Evolutionary conservation across 108 stramenopile genomes (phyloP).

Genomic region (Tribonema minus): DNA sequence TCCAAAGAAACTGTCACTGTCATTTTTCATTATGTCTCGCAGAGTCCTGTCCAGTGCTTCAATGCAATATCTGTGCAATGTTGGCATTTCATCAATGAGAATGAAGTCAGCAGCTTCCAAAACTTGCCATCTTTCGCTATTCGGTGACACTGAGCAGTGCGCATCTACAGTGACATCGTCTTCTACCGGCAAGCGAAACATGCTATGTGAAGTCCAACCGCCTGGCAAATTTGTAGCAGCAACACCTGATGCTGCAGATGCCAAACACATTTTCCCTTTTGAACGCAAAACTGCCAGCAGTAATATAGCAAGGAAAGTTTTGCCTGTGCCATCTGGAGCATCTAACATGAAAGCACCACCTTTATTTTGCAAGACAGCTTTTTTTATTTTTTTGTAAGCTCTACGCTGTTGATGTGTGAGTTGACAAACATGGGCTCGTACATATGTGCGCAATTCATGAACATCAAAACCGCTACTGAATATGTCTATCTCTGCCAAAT

Average conservation of each 20-base stretch:
- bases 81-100: background rate
- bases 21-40: background rate
- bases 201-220: background rate
- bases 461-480: background rate
- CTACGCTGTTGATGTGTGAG: background rate
- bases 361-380: background rate
- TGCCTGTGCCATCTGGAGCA: background rate
- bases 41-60: background rate
- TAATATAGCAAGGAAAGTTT: background rate
- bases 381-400: background rate
- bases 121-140: background rate
- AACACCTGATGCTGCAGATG: background rate
- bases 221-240: background rate
- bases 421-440: background rate
- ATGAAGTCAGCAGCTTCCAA: constrained; percentile 4
- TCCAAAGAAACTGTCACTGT: background rate
- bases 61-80: constrained; percentile 1
- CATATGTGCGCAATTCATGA: background rate
- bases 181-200: background rate
- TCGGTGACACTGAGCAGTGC: background rate
- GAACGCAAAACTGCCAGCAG: background rate
- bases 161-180: background rate
- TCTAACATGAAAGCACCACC: background rate
- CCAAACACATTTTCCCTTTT: background rate
- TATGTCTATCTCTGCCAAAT: background rate